Evolutionary conservation across 1,139 yeast species (phyloP), one percentile per base, ranked within the genome.

Genomic region (Kurtzmaniella quercitrusa): DNA sequence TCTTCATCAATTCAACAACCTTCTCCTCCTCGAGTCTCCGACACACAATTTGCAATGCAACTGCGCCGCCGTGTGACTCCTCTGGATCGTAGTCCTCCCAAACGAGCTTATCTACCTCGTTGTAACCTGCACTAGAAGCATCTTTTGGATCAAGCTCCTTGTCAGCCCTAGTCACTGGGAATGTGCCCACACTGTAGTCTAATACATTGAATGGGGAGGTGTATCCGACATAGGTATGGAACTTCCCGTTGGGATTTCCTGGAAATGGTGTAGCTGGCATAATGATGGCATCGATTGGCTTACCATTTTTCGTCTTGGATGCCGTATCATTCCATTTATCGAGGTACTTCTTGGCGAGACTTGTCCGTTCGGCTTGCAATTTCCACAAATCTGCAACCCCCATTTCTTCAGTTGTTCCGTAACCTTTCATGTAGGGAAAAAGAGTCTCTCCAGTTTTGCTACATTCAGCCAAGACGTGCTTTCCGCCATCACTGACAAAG

Each of bases 1-100:
- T 21, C 23, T 25, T 34, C 49, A 51, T 44, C 37, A 75, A 56
- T 19, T 64, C 68, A 33, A 81, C 52, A 14, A 76, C 81, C 53
- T 77, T 79, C 57, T 84, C 91, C 52, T 84, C 91, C 52, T 79
- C 77, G 42, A 74, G 70, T 44, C 81, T 68, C 47, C 69, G 70
- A 6, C 84, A 79, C 10, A 82, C 76, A 5, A 84, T 65, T 62
- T 84, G 90, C 19, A 82, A 69, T 17, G 83, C 78, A 8, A 82
- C 84, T 1, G 89, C 88, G 52, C 83, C 78, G 0, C 84, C 83
- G 48, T 80, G 75, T 60, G 74, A 70, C 49, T 76, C 73, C 42
- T 65, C 72, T 2, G 86, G 79, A 49, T 81, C 68, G 60, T 82
- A 84, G 50, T 68, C 64, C 14, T 50, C 46, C 60, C 60, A 58